A percentile compares a stretch with the other conserved stretches of the same genome.
Conservation (phyloP, 164 flowering plant genomes). For the Houttuynia cordata region DNA sequence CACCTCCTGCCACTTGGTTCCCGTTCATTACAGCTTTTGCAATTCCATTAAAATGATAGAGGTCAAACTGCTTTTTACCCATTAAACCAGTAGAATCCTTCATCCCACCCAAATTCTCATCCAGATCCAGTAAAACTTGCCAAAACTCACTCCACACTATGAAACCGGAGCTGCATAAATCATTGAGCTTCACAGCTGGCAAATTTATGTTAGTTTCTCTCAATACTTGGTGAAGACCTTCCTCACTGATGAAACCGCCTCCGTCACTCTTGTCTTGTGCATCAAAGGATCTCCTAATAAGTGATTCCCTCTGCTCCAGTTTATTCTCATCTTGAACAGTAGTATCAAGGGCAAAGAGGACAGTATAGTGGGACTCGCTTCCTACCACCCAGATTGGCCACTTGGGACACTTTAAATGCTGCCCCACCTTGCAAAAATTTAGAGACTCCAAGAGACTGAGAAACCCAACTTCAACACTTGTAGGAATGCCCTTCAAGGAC, state of each 20-base stretch:
- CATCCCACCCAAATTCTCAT: slow-evolving; percentile 67
- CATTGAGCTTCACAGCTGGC: slow-evolving; percentile 59
- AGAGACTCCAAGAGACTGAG: slow-evolving; percentile 88
- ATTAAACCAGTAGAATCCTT: slow-evolving; percentile 77
- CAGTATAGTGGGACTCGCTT: slow-evolving; percentile 96
- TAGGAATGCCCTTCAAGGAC: slow-evolving; percentile 79
- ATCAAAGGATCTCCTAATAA: slow-evolving; percentile 79
- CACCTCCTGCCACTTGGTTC: slow-evolving; percentile 40
- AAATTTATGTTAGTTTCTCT: slow-evolving; percentile 52
- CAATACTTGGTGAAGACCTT: slow-evolving; percentile 83
- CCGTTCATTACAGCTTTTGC: slow-evolving; percentile 82
- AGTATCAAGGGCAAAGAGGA: slow-evolving; percentile 71
- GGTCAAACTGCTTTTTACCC: slow-evolving; percentile 88
- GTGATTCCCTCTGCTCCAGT: slow-evolving; percentile 64
- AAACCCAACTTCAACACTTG: slow-evolving; percentile 84
- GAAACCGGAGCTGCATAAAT: slow-evolving; percentile 61
- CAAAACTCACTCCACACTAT: slow-evolving; percentile 99
- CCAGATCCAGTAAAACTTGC: slow-evolving; percentile 81
- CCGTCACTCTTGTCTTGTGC: slow-evolving; percentile 98
- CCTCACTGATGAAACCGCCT: slow-evolving; percentile 91
- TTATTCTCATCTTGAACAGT: slow-evolving; percentile 89
- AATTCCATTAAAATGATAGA: slow-evolving; percentile 97
- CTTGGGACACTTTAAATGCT: slow-evolving; percentile 72
- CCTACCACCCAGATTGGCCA: slow-evolving; percentile 99
- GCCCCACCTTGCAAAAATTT: slow-evolving; percentile 90